Percentiles rank a stretch among this genome's conserved stretches.
These are phyloP conservation scores for Lonicera japonica DNA, from an alignment of 129 eudicot genomes.

Conservation along the genomic window DNA sequence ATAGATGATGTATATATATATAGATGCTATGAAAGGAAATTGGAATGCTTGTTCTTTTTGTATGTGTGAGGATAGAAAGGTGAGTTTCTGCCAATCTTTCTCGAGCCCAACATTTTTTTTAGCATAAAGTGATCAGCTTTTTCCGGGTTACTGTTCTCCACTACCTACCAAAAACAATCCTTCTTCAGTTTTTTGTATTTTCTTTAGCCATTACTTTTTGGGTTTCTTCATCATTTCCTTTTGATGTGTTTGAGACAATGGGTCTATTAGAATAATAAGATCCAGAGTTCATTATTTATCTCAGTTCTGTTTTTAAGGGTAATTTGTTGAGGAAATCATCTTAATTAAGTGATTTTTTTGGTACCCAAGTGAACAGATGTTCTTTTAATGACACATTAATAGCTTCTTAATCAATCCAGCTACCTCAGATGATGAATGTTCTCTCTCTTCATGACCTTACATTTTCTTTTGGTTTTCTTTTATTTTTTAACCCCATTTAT, in stretches of 20 bases:
- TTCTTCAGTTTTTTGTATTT: constrained; percentile 1
- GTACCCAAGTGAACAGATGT: neutral
- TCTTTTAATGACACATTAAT: neutral
- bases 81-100: constrained; percentile 29
- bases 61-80: too few species aligned
- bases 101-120: constrained; percentile 31
- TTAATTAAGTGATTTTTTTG: neutral
- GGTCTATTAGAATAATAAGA: neutral
- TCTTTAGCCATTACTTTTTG: neutral
- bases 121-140: constrained; percentile 22
- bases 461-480: neutral
- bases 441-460: neutral
- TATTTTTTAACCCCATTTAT: neutral
- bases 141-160: constrained; percentile 23
- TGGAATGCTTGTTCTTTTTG: too few species aligned
- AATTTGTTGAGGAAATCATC: too few species aligned
- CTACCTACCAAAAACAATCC: constrained; percentile 6
- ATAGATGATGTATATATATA: too few species aligned
- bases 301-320: constrained; percentile 7
- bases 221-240: neutral
- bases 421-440: neutral
- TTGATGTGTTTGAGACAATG: neutral
- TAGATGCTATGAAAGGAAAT: too few species aligned
- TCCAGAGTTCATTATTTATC: neutral
- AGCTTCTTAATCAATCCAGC: neutral